These are phyloP conservation scores for Penicillium sp. DNA, from an alignment of 2,329 filamentous ascomycete species.

Conservation along the genomic window DNA sequence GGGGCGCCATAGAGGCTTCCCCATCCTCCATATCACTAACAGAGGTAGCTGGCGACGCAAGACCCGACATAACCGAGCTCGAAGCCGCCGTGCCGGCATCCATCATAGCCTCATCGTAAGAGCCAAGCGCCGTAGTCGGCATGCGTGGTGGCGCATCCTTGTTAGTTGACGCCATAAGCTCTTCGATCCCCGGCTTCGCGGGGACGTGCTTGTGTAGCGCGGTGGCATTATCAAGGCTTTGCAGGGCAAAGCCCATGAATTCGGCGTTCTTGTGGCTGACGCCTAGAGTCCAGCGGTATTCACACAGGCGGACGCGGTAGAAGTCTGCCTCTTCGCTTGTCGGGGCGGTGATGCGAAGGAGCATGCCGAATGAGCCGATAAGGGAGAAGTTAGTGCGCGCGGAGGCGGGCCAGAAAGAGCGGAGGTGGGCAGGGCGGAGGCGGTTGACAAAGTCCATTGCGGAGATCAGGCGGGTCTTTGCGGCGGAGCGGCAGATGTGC, in stretches of 20 bases:
- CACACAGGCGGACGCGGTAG: slow-evolving; percentile 78
- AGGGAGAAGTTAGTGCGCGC: slow-evolving; percentile 74
- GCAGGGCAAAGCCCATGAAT: slow-evolving; percentile 63
- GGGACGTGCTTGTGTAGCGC: slow-evolving; percentile 67
- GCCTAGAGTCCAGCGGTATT: slow-evolving; percentile 91
- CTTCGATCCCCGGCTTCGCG: slow-evolving; percentile 63
- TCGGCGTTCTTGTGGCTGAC: slow-evolving; percentile 72
- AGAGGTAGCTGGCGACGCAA: slow-evolving; percentile 38
- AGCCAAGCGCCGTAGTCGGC: slow-evolving; percentile 9
- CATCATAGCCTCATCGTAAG: slow-evolving; percentile 28
- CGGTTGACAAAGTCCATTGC: slow-evolving; percentile 98
- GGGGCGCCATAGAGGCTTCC: slow-evolving; percentile 20
- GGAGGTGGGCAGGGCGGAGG: slow-evolving; percentile 77
- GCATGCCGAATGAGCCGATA: slow-evolving; percentile 87
- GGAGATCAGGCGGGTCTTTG: slow-evolving; percentile 89
- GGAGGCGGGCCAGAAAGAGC: slow-evolving; percentile 72
- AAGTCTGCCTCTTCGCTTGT: slow-evolving; percentile 88
- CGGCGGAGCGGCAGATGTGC: slow-evolving; percentile 89
- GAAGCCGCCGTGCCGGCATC: slow-evolving; percentile 24
- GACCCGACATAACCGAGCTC: slow-evolving; percentile 37
- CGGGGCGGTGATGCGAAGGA: slow-evolving; percentile 85
- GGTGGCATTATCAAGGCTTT: slow-evolving; percentile 70
- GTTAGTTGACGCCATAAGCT: slow-evolving; percentile 34
- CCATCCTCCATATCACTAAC: slow-evolving; percentile 31
- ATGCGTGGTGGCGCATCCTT: slow-evolving; percentile 24